Conservation (phyloP, 2,329 filamentous ascomycete species). For the Akanthomyces dipterigenus region DNA sequence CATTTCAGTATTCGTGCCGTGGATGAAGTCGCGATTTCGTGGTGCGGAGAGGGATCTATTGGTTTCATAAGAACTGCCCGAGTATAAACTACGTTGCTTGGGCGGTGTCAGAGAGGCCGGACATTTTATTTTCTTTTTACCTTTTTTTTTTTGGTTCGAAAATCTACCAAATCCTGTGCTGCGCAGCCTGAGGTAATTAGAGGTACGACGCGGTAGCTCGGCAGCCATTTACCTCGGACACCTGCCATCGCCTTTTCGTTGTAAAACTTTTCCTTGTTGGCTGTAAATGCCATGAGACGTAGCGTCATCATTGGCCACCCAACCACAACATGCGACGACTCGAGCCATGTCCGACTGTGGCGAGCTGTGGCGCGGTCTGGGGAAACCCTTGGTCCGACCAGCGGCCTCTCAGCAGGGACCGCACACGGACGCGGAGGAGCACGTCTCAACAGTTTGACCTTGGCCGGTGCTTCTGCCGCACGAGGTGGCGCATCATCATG, state of each 20-base stretch:
- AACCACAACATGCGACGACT: too few species aligned
- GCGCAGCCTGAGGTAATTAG: not conserved
- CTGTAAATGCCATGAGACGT: too few species aligned
- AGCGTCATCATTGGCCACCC: not conserved
- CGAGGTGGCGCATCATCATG: constrained; percentile 13
- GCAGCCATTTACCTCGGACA: not conserved
- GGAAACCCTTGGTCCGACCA: not conserved
- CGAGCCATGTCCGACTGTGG: not conserved
- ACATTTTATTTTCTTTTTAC: constrained; percentile 22
- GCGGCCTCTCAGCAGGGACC: not conserved
- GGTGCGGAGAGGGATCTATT: constrained; percentile 42
- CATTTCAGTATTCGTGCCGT: constrained; percentile 46
- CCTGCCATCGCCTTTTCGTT: not conserved
- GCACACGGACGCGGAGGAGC: not conserved
- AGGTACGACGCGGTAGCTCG: not conserved
- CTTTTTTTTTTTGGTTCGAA: not conserved
- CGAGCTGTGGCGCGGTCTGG: constrained; percentile 1
- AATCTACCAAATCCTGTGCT: too few species aligned
- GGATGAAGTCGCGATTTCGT: constrained; percentile 59
- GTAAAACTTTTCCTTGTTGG: not conserved
- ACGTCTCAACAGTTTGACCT: constrained; percentile 5
- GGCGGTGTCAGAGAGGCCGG: constrained; percentile 37
- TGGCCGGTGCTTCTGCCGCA: constrained; percentile 1
- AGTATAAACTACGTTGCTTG: constrained; percentile 33
- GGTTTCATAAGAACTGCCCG: constrained; percentile 54